Percentiles rank a stretch among this genome's conserved stretches.
These are phyloP conservation scores for Massospora cicadina DNA, from an alignment of 371 early-diverging fungal genomes.

Conservation along the genomic window DNA sequence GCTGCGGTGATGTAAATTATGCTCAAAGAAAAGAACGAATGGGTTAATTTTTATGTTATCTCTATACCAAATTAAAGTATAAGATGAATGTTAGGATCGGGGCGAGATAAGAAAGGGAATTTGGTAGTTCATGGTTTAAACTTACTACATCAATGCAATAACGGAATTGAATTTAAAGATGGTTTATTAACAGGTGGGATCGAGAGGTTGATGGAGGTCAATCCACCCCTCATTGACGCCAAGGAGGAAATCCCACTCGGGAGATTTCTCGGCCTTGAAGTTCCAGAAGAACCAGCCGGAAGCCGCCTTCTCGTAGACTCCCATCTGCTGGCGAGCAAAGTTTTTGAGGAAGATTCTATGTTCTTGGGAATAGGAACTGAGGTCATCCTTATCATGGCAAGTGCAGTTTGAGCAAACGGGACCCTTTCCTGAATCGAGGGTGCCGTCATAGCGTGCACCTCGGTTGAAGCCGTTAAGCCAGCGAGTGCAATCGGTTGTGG, in stretches of 20 bases:
- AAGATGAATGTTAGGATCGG: too few species aligned
- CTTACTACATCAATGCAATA: too few species aligned
- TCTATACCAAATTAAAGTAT: too few species aligned
- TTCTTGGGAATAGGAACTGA: constrained; percentile 17
- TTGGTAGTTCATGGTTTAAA: too few species aligned
- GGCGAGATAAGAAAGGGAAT: too few species aligned
- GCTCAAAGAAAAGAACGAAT: too few species aligned
- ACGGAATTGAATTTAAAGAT: not conserved
- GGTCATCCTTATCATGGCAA: constrained; percentile 25
- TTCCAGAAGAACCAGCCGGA: constrained; percentile 71
- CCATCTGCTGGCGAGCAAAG: constrained; percentile 31
- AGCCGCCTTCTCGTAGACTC: constrained; percentile 25
- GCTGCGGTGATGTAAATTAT: too few species aligned
- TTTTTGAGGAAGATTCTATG: constrained; percentile 19
- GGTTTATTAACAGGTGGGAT: not conserved
- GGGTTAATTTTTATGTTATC: too few species aligned
- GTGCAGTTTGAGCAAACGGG: constrained; percentile 20
- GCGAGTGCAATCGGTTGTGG: constrained; percentile 51
- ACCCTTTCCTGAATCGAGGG: constrained; percentile 16
- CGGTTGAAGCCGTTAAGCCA: constrained; percentile 49
- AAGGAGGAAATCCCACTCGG: constrained; percentile 24
- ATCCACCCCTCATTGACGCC: constrained; percentile 21
- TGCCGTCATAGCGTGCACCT: constrained; percentile 50
- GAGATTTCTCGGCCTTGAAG: constrained; percentile 29
- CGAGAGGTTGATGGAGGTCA: not conserved